Evolutionary conservation across 305 asterid genomes (phyloP).

Genomic region (Fraxinus albicans): DNA sequence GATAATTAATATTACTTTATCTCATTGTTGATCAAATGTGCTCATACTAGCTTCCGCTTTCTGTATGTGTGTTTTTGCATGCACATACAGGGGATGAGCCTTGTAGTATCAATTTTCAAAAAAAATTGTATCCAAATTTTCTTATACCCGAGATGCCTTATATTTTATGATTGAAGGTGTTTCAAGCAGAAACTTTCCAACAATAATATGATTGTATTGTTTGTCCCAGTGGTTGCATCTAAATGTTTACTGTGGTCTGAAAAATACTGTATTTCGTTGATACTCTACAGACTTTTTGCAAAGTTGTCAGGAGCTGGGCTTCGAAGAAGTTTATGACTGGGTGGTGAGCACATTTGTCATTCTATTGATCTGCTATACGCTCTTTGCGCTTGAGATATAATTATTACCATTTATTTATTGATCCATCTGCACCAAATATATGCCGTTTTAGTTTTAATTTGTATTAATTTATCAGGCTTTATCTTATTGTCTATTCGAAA

Average conservation of each 20-base stretch:
- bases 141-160: not conserved
- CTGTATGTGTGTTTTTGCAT: not conserved
- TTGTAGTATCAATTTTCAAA: not conserved
- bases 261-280: not conserved
- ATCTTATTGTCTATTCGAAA: not conserved
- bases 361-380: not conserved
- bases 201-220: not conserved
- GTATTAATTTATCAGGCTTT: not conserved
- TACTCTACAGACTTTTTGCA: conserved; percentile 43
- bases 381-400: not conserved
- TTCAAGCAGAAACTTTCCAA: not conserved
- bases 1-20: not conserved
- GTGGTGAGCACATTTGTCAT: conserved; percentile 30
- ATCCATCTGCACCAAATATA: not conserved
- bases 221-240: not conserved
- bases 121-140: not conserved
- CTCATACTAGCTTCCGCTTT: not conserved
- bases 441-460: not conserved
- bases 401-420: not conserved
- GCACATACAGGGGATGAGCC: not conserved
- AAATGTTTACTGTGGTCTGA: conserved; percentile 18
- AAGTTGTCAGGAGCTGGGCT: conserved; percentile 61
- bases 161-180: not conserved
- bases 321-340: conserved; percentile 60
- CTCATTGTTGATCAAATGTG: not conserved